Evolutionary conservation across 208 protist genomes (phyloP).

Genomic region (Strigomonas galati): DNA sequence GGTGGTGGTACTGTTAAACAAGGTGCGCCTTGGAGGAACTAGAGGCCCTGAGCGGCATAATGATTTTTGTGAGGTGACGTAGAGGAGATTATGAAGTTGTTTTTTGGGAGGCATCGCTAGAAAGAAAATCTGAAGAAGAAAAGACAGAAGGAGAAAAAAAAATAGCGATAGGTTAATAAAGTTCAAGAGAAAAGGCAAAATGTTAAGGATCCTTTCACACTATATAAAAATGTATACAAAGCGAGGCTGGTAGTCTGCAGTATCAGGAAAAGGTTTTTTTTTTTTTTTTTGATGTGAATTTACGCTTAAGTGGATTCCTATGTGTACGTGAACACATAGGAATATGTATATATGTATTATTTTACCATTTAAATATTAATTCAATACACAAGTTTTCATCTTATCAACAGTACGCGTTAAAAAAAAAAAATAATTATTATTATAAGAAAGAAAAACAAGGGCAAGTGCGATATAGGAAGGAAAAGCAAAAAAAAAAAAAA

Average conservation of each 20-base stretch:
- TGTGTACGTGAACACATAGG: neutral
- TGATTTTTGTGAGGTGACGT: neutral
- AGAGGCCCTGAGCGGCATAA: neutral
- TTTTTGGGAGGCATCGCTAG: conserved; percentile 3
- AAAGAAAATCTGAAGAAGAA: neutral
- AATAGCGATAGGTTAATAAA: conserved; percentile 16
- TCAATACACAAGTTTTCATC: no score
- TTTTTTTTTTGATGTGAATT: neutral
- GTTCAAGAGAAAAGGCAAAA: neutral
- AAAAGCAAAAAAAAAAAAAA: conserved; percentile 1
- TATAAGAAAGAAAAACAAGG: conserved; percentile 10
- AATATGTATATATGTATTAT: neutral
- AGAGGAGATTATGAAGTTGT: neutral
- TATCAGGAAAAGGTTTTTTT: neutral
- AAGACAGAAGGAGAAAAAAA: conserved; percentile 17
- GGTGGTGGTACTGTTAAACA: neutral
- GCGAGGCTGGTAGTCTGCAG: neutral
- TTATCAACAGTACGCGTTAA: no score
- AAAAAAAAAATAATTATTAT: neutral
- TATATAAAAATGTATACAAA: no score
- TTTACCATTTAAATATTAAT: neutral
- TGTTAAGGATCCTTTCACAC: neutral
- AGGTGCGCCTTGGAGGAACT: neutral
- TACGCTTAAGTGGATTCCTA: neutral
- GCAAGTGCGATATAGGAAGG: conserved; percentile 10